phyloP scores from a whole-genome alignment of 345 rosid species.

The Rhodomyrtus tomentosa region DNA sequence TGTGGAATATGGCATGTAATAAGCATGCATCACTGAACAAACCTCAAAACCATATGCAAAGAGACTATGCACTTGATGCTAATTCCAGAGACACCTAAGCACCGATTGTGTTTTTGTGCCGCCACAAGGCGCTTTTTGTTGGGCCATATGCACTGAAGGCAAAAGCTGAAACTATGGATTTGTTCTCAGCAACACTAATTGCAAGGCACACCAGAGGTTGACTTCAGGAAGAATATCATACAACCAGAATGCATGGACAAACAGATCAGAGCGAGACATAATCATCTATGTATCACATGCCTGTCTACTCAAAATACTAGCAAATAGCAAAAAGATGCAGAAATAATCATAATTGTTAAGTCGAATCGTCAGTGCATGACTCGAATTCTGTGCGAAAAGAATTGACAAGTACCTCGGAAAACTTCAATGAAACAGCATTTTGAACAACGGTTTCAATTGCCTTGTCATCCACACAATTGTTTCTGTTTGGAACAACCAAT shows the following conservation, averaged over 20 bases:
- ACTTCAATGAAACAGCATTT: constrained; percentile 27
- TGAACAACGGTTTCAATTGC: constrained; percentile 40
- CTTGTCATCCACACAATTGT: constrained; percentile 16
- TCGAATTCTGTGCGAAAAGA: background rate
- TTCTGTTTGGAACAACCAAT: constrained; percentile 1
- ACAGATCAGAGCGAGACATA: background rate
- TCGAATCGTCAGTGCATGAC: background rate
- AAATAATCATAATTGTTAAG: background rate
- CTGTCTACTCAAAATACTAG: background rate
- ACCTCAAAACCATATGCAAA: background rate
- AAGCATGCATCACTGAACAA: background rate
- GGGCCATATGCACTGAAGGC: background rate
- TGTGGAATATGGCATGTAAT: background rate
- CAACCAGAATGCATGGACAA: background rate
- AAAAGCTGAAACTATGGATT: background rate
- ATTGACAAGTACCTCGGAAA: constrained; percentile 38
- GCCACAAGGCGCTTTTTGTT: background rate
- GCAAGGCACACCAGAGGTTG: background rate
- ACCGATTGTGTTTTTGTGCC: background rate
- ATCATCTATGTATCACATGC: background rate
- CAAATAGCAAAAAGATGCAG: background rate
- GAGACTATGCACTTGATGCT: background rate
- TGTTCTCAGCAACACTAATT: background rate
- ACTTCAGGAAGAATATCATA: background rate
- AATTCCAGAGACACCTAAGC: background rate